A percentile compares a stretch with the other conserved stretches of the same genome.
Evolutionary conservation across 768 basidiomycete genomes (phyloP).

Genomic region (Nidula microcarpa): DNA sequence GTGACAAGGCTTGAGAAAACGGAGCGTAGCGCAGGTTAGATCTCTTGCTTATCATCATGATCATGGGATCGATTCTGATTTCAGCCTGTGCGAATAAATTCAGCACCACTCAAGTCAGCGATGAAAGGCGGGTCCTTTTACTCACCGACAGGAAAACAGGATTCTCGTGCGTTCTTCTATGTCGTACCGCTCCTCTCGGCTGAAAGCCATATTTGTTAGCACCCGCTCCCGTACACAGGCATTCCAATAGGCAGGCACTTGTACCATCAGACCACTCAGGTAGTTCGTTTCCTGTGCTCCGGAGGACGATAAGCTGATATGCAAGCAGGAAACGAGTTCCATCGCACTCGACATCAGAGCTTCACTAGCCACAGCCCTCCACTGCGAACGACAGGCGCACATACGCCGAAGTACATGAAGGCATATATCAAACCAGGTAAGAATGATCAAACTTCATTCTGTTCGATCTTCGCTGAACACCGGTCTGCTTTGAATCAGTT

Average conservation of each 20-base stretch:
- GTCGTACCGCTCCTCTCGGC: not conserved
- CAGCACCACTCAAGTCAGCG: slow-evolving; percentile 3
- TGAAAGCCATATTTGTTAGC: no score
- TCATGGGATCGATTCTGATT: not conserved
- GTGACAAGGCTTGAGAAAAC: slow-evolving; percentile 7
- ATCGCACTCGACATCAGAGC: slow-evolving; percentile 13
- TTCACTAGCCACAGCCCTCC: not conserved
- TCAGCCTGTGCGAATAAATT: not conserved
- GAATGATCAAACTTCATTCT: not conserved
- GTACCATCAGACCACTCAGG: no score
- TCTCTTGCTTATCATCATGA: not conserved
- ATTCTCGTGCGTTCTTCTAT: not conserved
- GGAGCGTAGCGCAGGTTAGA: slow-evolving; percentile 6
- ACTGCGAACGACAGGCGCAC: not conserved
- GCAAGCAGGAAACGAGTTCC: slow-evolving; percentile 4
- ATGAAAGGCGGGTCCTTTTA: slow-evolving; percentile 11
- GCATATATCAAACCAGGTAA: slow-evolving; percentile 22
- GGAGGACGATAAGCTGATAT: not conserved
- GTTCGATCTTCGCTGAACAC: no score
- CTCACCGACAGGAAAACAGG: slow-evolving; percentile 5
- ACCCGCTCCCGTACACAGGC: slow-evolving; percentile 1
- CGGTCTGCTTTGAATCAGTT: no score
- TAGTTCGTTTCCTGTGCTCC: not conserved
- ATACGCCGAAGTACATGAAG: slow-evolving; percentile 21
- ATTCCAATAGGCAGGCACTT: not conserved